Base-by-base conservation (phyloP, 1,284 basidiomycete genomes). In the Abortiporus biennis region DNA sequence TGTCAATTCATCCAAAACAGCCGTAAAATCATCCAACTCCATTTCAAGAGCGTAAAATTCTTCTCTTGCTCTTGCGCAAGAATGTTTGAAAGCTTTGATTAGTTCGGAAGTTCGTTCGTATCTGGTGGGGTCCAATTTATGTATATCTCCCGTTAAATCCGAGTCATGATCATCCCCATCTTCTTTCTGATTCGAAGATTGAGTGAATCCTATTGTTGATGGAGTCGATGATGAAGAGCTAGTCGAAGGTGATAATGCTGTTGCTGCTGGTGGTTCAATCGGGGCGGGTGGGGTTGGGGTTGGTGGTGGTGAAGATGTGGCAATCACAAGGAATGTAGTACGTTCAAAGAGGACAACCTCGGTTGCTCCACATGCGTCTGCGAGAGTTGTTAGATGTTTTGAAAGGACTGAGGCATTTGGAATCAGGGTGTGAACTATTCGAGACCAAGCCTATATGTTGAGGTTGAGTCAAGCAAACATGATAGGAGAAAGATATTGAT, bases 281-380 rank as follows among this genome's bases (percentile, higher is more conserved):
- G 33, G 59, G 50, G 19, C 55, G 51, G 43, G 61, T 48, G 40
- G 58, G 47, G 31, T 55, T 15, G 40, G 34, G 16, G 40, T 47
- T 21, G 27, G 32, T 23, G n/a, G 47, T 25, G 30, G 40, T 6
- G 48, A 32, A 21, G 80, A 85, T 6, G 84, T 85, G 3, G 91
- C 92, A 50, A 99, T 93, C 51, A 98, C 92, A 38, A 99, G 83
- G 68, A 99, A 99, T 13, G 96, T 99, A 2, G 92, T 94, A 40
- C 88, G 82, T 63, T 99, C 96, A 55, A 99, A 99, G 19, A 98
- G 78, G 47, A 99, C 85, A 39, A 94, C 92, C 63, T 99, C 96
- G 1, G 85, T 85, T 2, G 94, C 93, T 45, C 78, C 85, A 57
- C 90, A 92, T 1, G 90, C 82, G 36, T 81, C 74, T 9, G 92